Base-by-base conservation (phyloP, 768 basidiomycete genomes). In the Amanita rubescens region DNA sequence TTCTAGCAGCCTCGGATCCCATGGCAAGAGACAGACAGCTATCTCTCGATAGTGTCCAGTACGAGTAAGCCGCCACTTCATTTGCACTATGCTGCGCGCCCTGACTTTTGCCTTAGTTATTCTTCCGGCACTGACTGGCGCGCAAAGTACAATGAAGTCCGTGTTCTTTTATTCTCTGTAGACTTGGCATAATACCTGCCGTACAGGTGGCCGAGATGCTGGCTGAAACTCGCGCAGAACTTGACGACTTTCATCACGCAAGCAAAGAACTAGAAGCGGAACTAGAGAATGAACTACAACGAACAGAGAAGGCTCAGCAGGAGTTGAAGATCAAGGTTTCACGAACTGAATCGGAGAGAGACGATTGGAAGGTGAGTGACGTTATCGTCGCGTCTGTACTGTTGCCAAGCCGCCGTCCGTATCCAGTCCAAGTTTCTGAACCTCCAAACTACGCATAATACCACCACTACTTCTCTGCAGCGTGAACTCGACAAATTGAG, bases 261-360 rank as follows among this genome's bases (percentile, higher is more conserved):
- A 86, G 88, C 73, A 91, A 88, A 69, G 92, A 94, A 59, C 80
- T 95, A 33, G 93, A 95, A 70, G 88, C 92, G 54, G 95, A 97
- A 69, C 71, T 97, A 59, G 93, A 94, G 76, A 79, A 79, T 57
- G 95, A 98, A 67, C 73, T 98, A 54, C 89, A 90, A 64, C 76
- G 87, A 51, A 89, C 91, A 37, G 90, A 94, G 72, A 87, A 84
- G 68, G 77, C 87, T 1, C 88, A 92, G 65, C 81, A 84, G 65
- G 90, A 91, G 20, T 78, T 90, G 32, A 83, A 77, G 71, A 75
- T 81, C 60, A 90, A 85, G 68, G 82, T 80, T 25, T 74, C 78
- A 30, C 81, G 76, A 60, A 78, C 86, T 45, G 87, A 90, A 63
- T 68, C 68, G 35, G 92, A 93, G 65, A 78, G 84, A 58, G 92